These are phyloP conservation scores for Auriculariales sp. DNA, from an alignment of 768 basidiomycete genomes.

Conservation along the genomic window DNA sequence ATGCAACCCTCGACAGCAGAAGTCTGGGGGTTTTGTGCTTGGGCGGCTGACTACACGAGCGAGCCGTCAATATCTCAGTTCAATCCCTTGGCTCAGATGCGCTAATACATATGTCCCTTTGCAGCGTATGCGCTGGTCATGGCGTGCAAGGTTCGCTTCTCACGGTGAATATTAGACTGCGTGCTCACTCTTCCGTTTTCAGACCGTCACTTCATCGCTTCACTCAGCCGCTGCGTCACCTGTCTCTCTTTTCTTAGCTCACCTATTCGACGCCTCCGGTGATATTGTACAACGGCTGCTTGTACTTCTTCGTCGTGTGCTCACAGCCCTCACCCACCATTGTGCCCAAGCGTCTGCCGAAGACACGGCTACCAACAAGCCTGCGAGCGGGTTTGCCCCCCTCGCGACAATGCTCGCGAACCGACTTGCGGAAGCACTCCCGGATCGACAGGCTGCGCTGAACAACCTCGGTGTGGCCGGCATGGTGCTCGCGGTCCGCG, in stretches of 20 bases:
- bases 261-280: constrained; percentile 29
- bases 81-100: constrained; percentile 14
- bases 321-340: constrained; percentile 77
- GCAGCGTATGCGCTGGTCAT: constrained; percentile 54
- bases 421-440: too few species aligned
- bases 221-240: constrained; percentile 63
- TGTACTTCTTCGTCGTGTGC: constrained; percentile 49
- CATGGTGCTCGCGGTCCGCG: too few species aligned
- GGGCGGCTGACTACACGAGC: constrained; percentile 56
- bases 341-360: constrained; percentile 26
- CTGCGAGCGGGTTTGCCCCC: constrained; percentile 42
- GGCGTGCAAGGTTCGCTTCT: constrained; percentile 57
- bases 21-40: constrained; percentile 71
- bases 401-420: constrained; percentile 34
- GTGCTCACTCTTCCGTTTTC: constrained; percentile 1
- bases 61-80: constrained; percentile 36
- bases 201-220: constrained; percentile 75
- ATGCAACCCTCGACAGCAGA: constrained; percentile 69
- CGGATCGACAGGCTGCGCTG: too few species aligned
- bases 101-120: constrained; percentile 21
- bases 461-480: too few species aligned
- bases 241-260: constrained; percentile 41
- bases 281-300: constrained; percentile 24
- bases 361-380: constrained; percentile 17
- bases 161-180: background rate